Conservation (phyloP, 805 yeast genomes). For the Saccharomycopsis malanga region DNA sequence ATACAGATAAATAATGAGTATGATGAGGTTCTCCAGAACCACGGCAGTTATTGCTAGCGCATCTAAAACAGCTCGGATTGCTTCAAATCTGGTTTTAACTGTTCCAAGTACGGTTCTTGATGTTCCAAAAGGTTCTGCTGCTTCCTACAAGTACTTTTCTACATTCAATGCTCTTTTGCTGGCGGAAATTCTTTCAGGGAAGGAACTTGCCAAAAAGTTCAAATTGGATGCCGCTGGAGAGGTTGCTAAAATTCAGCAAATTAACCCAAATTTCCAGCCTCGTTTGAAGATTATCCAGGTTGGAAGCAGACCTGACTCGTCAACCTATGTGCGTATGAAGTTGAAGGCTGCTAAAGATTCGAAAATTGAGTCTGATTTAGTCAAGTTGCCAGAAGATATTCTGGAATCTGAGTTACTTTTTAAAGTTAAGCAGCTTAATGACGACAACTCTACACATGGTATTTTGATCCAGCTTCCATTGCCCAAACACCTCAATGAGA, state of each 20-base stretch:
- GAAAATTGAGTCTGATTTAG: conserved; percentile 58
- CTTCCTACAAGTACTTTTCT: neutral
- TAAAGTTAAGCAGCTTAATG: conserved; percentile 56
- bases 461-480: conserved; percentile 85
- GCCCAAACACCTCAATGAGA: conserved; percentile 75
- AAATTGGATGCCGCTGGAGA: conserved; percentile 31
- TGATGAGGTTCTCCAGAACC: no score
- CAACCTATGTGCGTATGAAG: conserved; percentile 88
- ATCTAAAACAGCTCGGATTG: no score
- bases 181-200: conserved; percentile 29
- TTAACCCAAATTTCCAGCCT: conserved; percentile 56
- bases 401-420: conserved; percentile 54
- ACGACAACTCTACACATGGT: conserved; percentile 76
- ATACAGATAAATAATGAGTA: no score
- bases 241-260: conserved; percentile 37
- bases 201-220: conserved; percentile 29
- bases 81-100: no score
- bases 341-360: conserved; percentile 84
- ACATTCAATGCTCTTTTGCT: neutral
- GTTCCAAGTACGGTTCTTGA: no score
- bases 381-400: conserved; percentile 57
- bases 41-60: no score
- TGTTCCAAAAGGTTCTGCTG: no score
- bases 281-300: conserved; percentile 80
- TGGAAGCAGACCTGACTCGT: conserved; percentile 83